phyloP scores from a whole-genome alignment of 352 stramenopile genomes.

The Globisporangium cystogenes region DNA sequence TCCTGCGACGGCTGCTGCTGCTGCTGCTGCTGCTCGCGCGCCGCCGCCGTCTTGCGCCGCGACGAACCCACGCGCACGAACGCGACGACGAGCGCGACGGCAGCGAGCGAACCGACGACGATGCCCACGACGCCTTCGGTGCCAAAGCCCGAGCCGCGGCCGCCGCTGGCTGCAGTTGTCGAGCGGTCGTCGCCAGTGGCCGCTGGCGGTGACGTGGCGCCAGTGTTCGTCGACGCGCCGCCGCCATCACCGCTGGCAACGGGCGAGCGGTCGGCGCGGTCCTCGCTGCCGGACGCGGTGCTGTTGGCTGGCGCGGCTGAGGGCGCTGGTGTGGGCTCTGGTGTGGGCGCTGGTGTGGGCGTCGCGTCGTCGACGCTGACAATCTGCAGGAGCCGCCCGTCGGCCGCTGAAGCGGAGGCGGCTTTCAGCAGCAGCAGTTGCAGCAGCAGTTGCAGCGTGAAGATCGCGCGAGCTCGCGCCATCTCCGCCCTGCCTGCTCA shows the following conservation, averaged over 20 bases:
- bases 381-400: neutral
- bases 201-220: neutral
- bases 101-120: neutral
- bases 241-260: neutral
- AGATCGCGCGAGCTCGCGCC: too few relatives aligned
- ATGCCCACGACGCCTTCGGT: slow-evolving; percentile 9
- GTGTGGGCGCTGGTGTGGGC: too few relatives aligned
- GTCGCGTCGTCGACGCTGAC: neutral
- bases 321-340: too few relatives aligned
- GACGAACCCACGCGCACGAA: slow-evolving; percentile 8
- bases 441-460: neutral
- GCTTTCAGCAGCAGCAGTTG: neutral
- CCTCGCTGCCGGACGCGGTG: neutral
- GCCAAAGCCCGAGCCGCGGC: slow-evolving; percentile 1
- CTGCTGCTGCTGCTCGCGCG: neutral
- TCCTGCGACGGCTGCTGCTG: slow-evolving; percentile 1
- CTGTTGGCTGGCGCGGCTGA: neutral
- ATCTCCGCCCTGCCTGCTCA: neutral
- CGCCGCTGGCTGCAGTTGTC: neutral
- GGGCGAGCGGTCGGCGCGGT: neutral
- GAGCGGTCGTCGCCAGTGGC: neutral
- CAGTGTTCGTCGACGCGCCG: too few relatives aligned
- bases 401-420: neutral
- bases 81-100: slow-evolving; percentile 7
- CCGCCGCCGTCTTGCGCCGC: neutral